Evolutionary conservation across 2,329 filamentous ascomycete genomes (phyloP).

Genomic region (Curvularia spicifera): DNA sequence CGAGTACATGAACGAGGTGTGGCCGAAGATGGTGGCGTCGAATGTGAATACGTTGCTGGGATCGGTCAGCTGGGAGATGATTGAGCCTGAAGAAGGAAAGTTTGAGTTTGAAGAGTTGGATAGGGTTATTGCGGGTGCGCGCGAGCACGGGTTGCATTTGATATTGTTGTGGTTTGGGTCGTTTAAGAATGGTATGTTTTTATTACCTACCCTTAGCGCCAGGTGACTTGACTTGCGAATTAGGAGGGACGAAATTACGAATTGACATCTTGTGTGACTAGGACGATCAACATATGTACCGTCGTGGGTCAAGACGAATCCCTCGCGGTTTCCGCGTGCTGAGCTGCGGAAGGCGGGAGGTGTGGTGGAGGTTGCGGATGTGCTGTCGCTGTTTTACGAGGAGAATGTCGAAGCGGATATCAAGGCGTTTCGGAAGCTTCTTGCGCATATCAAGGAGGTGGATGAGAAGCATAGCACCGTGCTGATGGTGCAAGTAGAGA

Average conservation of each 20-base stretch:
- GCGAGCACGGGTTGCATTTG: slow-evolving; percentile 49
- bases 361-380: slow-evolving; percentile 28
- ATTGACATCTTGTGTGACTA: background rate
- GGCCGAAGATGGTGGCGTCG: slow-evolving; percentile 52
- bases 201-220: background rate
- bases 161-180: slow-evolving; percentile 57
- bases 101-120: slow-evolving; percentile 56
- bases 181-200: slow-evolving; percentile 53
- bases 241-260: background rate
- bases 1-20: slow-evolving; percentile 54
- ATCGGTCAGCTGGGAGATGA: slow-evolving; percentile 56
- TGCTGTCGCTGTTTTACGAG: slow-evolving; percentile 43
- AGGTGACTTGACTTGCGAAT: background rate
- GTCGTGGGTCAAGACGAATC: slow-evolving; percentile 40
- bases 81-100: slow-evolving; percentile 54
- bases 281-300: slow-evolving; percentile 36
- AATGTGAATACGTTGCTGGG: slow-evolving; percentile 57
- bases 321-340: slow-evolving; percentile 43
- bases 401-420: slow-evolving; percentile 47
- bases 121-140: slow-evolving; percentile 48
- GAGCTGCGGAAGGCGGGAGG: slow-evolving; percentile 31
- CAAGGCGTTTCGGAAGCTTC: slow-evolving; percentile 50
- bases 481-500: slow-evolving; percentile 65
- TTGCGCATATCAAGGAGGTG: slow-evolving; percentile 53
- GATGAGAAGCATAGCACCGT: slow-evolving; percentile 58